phyloP scores from a whole-genome alignment of 306 rosid genomes.

The Cicer cuneatum region DNA sequence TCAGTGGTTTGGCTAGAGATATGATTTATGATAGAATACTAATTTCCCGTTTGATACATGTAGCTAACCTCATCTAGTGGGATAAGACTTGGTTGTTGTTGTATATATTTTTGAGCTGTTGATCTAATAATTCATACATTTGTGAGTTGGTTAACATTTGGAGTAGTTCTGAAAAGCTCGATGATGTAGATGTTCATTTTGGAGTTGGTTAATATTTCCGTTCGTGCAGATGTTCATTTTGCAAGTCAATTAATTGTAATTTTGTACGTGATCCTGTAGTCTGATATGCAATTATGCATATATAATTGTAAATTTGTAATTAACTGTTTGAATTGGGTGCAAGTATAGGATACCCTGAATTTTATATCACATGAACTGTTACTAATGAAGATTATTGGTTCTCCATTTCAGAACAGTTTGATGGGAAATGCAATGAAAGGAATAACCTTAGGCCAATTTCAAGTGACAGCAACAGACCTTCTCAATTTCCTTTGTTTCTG shows the following conservation, averaged over 20 bases:
- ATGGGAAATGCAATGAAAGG: constrained; percentile 59
- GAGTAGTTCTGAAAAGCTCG: too few relatives aligned
- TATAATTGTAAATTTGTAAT: constrained; percentile 8
- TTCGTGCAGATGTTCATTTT: constrained; percentile 20
- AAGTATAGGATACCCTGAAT: constrained; percentile 32
- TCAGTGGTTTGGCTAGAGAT: neutral
- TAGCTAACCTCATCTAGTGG: neutral
- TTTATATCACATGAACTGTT: constrained; percentile 49
- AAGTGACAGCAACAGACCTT: constrained; percentile 55
- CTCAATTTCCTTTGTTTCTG: constrained; percentile 47
- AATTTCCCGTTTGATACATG: neutral
- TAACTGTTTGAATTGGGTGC: constrained; percentile 38
- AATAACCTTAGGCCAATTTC: constrained; percentile 52
- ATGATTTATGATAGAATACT: neutral
- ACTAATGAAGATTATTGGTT: constrained; percentile 54
- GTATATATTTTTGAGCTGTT: neutral
- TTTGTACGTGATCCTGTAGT: constrained; percentile 21
- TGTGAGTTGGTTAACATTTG: constrained; percentile 8
- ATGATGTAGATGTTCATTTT: too few relatives aligned
- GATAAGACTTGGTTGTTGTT: neutral
- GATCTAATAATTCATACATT: constrained; percentile 22
- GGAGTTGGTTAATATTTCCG: neutral
- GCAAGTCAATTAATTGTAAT: constrained; percentile 25
- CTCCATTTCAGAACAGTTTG: constrained; percentile 62
- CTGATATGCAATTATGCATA: constrained; percentile 25